These are phyloP conservation scores for Conringia planisiliqua DNA, from an alignment of 345 rosid species.

Conservation along the genomic window DNA sequence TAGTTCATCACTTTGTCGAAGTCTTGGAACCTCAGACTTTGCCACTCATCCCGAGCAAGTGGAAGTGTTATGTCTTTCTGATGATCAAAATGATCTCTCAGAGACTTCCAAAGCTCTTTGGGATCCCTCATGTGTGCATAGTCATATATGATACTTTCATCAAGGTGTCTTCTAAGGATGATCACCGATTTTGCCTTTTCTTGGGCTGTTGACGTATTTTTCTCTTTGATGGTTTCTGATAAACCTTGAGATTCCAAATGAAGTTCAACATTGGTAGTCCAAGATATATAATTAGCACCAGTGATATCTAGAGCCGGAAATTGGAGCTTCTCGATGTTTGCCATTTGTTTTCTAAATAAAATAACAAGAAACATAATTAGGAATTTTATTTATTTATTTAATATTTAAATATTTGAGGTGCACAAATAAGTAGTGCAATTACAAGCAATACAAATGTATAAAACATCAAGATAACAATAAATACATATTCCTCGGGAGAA, in stretches of 20 bases:
- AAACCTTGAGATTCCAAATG: neutral
- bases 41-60: too few species aligned
- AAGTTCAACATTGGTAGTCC: neutral
- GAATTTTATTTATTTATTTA: neutral
- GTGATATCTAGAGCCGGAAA: neutral
- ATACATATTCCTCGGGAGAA: neutral
- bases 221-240: too few species aligned
- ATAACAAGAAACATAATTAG: neutral
- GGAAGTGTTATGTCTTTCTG: too few species aligned
- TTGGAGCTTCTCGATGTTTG: neutral
- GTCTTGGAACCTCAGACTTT: too few species aligned
- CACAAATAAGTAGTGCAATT: neutral
- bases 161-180: too few species aligned
- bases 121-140: too few species aligned
- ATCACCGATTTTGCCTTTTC: too few species aligned
- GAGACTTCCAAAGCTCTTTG: too few species aligned
- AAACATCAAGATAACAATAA: neutral
- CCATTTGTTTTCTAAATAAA: neutral
- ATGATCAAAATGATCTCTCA: too few species aligned
- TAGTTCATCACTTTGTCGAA: too few species aligned
- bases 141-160: too few species aligned
- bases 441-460: neutral
- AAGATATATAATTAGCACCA: neutral
- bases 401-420: neutral
- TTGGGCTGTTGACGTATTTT: too few species aligned